A percentile compares a stretch with the other conserved stretches of the same genome.
phyloP scores from a whole-genome alignment of 352 stramenopile species.

The Globisporangium sylvaticum region DNA sequence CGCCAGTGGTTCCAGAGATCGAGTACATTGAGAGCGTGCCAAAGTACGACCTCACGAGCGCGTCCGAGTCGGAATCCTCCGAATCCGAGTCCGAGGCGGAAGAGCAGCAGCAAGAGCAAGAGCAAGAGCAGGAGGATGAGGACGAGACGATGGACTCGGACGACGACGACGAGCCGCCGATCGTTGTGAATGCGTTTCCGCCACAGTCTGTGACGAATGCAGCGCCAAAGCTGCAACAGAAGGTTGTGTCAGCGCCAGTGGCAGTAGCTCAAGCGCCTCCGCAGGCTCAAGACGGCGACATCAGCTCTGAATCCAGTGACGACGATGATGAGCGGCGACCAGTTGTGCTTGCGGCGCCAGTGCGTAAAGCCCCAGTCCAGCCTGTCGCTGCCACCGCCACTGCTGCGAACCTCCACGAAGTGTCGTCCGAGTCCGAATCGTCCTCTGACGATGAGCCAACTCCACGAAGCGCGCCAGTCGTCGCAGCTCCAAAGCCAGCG shows the following conservation, averaged over 20 bases:
- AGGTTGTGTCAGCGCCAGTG: background rate
- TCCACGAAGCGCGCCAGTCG: background rate
- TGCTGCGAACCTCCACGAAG: background rate
- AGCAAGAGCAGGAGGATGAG: background rate
- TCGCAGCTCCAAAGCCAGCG: constrained; percentile 5
- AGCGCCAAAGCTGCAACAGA: background rate
- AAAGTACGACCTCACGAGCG: constrained; percentile 52
- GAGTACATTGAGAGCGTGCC: constrained; percentile 57
- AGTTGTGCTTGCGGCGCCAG: constrained; percentile 10
- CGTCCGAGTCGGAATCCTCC: constrained; percentile 33
- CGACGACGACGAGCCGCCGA: constrained; percentile 4
- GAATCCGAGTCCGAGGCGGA: constrained; percentile 16
- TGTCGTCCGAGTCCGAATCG: constrained; percentile 13
- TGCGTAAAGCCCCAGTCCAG: constrained; percentile 4
- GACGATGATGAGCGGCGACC: constrained; percentile 28
- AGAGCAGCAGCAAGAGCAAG: constrained; percentile 12
- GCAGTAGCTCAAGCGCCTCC: background rate
- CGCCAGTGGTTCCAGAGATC: background rate
- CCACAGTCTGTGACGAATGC: background rate
- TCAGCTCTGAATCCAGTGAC: constrained; percentile 42
- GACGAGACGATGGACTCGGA: constrained; percentile 4
- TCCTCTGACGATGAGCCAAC: constrained; percentile 17
- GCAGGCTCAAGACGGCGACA: background rate
- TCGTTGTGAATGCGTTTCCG: background rate
- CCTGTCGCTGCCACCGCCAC: background rate